Percentiles rank a stretch among this genome's conserved stretches.
Evolutionary conservation across 495 filamentous ascomycete genomes (phyloP).

Genomic region (Tetracladium marchalianum): DNA sequence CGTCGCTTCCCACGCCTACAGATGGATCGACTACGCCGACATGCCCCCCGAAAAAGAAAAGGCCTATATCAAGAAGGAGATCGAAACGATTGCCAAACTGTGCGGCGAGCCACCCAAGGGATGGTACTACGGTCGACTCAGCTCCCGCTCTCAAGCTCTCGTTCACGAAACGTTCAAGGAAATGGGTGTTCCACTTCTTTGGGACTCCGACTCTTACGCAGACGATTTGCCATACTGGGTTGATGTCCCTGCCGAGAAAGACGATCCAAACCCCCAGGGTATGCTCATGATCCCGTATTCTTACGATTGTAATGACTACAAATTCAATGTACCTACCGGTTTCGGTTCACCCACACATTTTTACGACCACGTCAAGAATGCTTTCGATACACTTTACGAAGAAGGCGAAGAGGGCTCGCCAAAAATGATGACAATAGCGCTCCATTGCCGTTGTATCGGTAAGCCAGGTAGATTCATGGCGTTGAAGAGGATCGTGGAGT

Average conservation of each 20-base stretch:
- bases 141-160: conserved; percentile 22
- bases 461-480: conserved; percentile 32
- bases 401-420: conserved; percentile 29
- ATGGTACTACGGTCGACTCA: conserved; percentile 31
- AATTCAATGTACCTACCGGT: conserved; percentile 28
- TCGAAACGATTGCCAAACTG: conserved; percentile 23
- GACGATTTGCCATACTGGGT: conserved; percentile 36
- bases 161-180: conserved; percentile 30
- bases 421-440: conserved; percentile 37
- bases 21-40: conserved; percentile 29
- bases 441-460: conserved; percentile 32
- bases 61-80: conserved; percentile 27
- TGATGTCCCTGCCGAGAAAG: conserved; percentile 28
- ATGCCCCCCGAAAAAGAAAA: conserved; percentile 28
- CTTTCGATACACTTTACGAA: conserved; percentile 32
- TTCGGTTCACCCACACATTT: conserved; percentile 24
- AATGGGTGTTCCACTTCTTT: conserved; percentile 23
- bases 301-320: conserved; percentile 30
- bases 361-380: conserved; percentile 26
- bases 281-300: conserved; percentile 33
- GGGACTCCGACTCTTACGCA: conserved; percentile 27
- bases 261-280: conserved; percentile 21
- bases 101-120: conserved; percentile 26
- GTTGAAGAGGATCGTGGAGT: conserved; percentile 34
- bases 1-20: conserved; percentile 27